Evolutionary conservation across 208 protist species (phyloP), one percentile per base, ranked within the genome.

Genomic region (Acanthamoeba triangularis): DNA sequence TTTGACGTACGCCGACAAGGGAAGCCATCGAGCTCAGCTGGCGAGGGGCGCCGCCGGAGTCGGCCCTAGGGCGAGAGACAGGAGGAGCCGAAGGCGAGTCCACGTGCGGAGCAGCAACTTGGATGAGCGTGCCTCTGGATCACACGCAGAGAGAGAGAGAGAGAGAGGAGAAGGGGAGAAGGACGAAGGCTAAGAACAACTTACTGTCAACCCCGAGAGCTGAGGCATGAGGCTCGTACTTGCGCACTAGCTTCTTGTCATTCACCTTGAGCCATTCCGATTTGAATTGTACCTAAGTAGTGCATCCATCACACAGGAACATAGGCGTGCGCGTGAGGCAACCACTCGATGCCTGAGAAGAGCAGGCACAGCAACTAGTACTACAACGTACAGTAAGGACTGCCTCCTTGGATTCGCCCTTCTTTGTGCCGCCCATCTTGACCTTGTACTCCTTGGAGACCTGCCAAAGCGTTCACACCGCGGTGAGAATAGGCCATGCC

Each of bases 201-300:
- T 52, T 11, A 52, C 49, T 52, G 49, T 14, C 11, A 52, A 4
- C 3, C 49, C 3, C 49, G 4, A 11, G 49, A 14, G 49, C 3
- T 52, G 7, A 4, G 7, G 4, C 49, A 4, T 67, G n/a, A 80
- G n/a, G 72, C 33, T 13, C 72, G 76, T 84, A 84, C 78, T 87
- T 87, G 47, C 78, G 78, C 18, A 87, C 78, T 5, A 87, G 78
- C 49, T 87, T 87, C 28, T 87, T 87, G 78, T 87, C 44, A 20
- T 87, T 87, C 28, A 87, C n/a, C 28, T 87, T 87, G 37, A 87
- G 78, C 78, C 78, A 87, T 61, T 87, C 78, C 1, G 78, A 52
- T 87, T 61, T 52, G 20, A 87, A 87, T 87, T 87, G 37, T n/a
- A 87, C 78, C 78, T 87, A 23, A 25, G n/a, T n/a, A n/a, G n/a